Evolutionary conservation across 2,329 filamentous ascomycete species (phyloP).

Genomic region (Dactylellina parvicollis): DNA sequence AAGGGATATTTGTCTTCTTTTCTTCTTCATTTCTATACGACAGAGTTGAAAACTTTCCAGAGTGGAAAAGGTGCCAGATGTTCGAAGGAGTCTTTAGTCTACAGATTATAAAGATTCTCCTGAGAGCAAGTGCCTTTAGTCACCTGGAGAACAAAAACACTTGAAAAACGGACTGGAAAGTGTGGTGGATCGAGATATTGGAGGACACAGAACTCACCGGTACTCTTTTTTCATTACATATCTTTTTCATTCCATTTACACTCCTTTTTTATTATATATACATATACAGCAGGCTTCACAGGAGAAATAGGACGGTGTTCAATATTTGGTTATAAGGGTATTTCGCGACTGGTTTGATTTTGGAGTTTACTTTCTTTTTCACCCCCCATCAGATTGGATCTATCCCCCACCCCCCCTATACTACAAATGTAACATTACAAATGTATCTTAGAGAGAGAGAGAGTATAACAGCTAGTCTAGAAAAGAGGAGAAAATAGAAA

Average conservation of each 20-base stretch:
- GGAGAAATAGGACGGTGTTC: conserved; percentile 37
- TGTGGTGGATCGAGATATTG: not conserved
- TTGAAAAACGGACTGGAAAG: conserved; percentile 17
- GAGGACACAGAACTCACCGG: not conserved
- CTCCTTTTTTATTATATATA: conserved; percentile 13
- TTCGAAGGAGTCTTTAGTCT: conserved; percentile 26
- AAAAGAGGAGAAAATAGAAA: conserved; percentile 23
- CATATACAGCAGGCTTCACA: conserved; percentile 1
- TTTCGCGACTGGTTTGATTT: conserved; percentile 2
- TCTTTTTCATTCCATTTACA: not conserved
- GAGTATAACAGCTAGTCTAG: conserved; percentile 41
- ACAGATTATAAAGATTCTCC: conserved; percentile 43
- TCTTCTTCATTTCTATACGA: conserved; percentile 21
- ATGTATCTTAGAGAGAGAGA: conserved; percentile 53
- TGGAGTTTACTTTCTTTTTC: conserved; percentile 7
- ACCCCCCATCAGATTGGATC: conserved; percentile 33
- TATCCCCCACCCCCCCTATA: not conserved
- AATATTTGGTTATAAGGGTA: conserved; percentile 1
- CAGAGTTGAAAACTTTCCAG: conserved; percentile 41
- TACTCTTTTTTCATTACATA: not conserved
- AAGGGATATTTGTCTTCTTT: conserved; percentile 22
- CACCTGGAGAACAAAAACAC: conserved; percentile 40
- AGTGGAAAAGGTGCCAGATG: not conserved
- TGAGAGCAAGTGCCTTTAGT: not conserved
- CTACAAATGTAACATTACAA: conserved; percentile 50